Percentiles rank a stretch among this genome's conserved stretches.
phyloP scores from a whole-genome alignment of 371 early-diverging fungal genomes.

The Mucor irregularis region DNA sequence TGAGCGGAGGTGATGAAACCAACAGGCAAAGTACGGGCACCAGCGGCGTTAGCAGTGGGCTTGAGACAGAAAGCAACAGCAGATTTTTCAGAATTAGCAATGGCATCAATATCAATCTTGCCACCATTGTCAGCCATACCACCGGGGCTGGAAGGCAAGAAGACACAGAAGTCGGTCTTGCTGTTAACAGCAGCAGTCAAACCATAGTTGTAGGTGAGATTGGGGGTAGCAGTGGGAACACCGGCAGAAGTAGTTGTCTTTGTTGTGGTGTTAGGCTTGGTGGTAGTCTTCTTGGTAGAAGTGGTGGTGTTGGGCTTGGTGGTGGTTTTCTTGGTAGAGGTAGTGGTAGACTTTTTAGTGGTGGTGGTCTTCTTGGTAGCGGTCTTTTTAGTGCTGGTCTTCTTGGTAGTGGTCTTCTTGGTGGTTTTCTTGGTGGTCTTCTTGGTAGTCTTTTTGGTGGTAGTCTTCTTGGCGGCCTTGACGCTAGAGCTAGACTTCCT shows the following conservation, averaged over 20 bases:
- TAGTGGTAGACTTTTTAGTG: constrained; percentile 2
- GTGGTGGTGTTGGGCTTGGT: constrained; percentile 17
- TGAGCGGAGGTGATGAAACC: constrained; percentile 32
- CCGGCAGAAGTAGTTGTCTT: constrained; percentile 5
- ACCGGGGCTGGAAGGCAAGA: constrained; percentile 32
- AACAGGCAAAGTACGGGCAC: constrained; percentile 30
- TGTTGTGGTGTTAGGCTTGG: background rate
- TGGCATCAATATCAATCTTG: constrained; percentile 26
- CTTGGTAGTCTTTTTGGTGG: background rate
- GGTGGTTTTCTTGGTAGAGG: constrained; percentile 11
- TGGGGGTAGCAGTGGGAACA: constrained; percentile 1
- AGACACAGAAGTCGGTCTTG: constrained; percentile 26
- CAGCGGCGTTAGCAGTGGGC: constrained; percentile 24
- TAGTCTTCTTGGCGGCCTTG: constrained; percentile 5
- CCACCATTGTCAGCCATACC: constrained; percentile 22
- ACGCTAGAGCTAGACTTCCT: background rate
- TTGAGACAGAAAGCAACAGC: constrained; percentile 47
- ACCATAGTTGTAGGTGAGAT: constrained; percentile 5
- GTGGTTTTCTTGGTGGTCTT: background rate
- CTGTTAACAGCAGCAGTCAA: constrained; percentile 26
- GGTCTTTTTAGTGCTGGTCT: background rate
- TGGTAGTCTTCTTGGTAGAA: constrained; percentile 6
- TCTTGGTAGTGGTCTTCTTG: background rate
- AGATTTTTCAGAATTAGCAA: constrained; percentile 23
- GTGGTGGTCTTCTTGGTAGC: constrained; percentile 5